Evolutionary conservation across 345 rosid genomes (phyloP).

Genomic region (Brassica incana): DNA sequence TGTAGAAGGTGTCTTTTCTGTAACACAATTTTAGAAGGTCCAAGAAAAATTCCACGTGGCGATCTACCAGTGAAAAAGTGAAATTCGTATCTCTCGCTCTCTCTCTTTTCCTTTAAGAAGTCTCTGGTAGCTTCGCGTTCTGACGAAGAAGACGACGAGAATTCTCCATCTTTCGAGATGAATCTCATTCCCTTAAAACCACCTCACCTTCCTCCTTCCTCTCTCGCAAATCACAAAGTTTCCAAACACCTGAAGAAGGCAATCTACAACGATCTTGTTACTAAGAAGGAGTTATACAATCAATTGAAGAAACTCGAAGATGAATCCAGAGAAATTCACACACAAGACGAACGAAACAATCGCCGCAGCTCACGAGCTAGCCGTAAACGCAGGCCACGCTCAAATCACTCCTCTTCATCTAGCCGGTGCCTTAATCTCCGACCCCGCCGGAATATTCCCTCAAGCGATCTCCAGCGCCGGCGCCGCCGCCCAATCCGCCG

Average conservation of each 20-base stretch:
- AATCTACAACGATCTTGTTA: not conserved
- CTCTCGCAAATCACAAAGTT: too few species aligned
- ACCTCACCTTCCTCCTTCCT: slow-evolving; percentile 15
- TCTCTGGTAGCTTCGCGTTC: slow-evolving; percentile 21
- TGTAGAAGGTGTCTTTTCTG: not conserved
- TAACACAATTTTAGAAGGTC: not conserved
- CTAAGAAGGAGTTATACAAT: not conserved
- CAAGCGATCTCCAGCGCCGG: slow-evolving; percentile 67
- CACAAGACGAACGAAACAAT: slow-evolving; percentile 86
- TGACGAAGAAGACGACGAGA: not conserved
- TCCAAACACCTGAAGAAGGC: not conserved
- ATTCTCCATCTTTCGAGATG: slow-evolving; percentile 33
- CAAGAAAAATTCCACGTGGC: not conserved
- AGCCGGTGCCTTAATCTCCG: slow-evolving; percentile 67
- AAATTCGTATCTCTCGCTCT: not conserved
- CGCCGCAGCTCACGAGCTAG: slow-evolving; percentile 68
- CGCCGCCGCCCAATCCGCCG: slow-evolving; percentile 58
- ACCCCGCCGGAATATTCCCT: slow-evolving; percentile 62
- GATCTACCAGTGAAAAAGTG: not conserved
- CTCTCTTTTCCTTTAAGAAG: not conserved
- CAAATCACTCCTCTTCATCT: slow-evolving; percentile 87
- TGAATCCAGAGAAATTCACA: slow-evolving; percentile 95
- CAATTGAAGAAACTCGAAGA: slow-evolving; percentile 25
- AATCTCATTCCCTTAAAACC: slow-evolving; percentile 19
- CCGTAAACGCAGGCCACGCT: slow-evolving; percentile 65